A percentile compares a stretch with the other conserved stretches of the same genome.
Evolutionary conservation across 192 early-diverging fungal species (phyloP).

Genomic region (Coemansia sp.): DNA sequence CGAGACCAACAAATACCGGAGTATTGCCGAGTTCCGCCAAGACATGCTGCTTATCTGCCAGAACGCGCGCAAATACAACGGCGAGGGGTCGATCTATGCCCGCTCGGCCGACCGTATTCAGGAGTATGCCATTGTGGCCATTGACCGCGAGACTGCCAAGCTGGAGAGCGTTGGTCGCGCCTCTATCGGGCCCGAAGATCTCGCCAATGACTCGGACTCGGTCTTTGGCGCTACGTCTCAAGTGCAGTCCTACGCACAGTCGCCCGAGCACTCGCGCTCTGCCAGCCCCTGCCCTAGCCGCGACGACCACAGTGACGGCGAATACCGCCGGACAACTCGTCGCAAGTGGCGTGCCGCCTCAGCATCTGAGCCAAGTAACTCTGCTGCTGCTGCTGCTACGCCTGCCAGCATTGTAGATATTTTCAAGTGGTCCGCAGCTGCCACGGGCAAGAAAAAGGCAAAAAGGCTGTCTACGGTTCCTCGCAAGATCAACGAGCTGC

Average conservation of each 20-base stretch:
- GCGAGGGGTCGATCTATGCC: constrained; percentile 76
- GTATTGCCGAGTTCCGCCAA: constrained; percentile 65
- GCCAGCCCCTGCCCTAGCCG: constrained; percentile 26
- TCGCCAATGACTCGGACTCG: constrained; percentile 13
- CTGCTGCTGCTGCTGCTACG: constrained; percentile 8
- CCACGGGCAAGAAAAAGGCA: constrained; percentile 11
- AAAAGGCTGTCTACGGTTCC: constrained; percentile 20
- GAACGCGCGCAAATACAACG: constrained; percentile 85
- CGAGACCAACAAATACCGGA: constrained; percentile 57
- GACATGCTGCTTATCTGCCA: constrained; percentile 77
- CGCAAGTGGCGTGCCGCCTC: constrained; percentile 32
- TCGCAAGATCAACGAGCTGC: constrained; percentile 19
- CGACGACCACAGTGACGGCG: constrained; percentile 21
- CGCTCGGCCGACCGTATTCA: constrained; percentile 75
- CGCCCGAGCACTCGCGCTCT: constrained; percentile 20
- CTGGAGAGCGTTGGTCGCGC: constrained; percentile 38
- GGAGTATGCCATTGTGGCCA: constrained; percentile 64
- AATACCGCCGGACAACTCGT: constrained; percentile 34
- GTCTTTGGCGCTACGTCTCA: constrained; percentile 9
- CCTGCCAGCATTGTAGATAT: constrained; percentile 33
- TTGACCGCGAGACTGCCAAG: constrained; percentile 61
- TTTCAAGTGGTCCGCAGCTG: constrained; percentile 32
- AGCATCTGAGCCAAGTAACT: background rate
- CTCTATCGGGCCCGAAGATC: constrained; percentile 7
- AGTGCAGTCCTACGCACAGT: constrained; percentile 6